These are phyloP conservation scores for Leucocoprinus leucothites DNA, from an alignment of 768 basidiomycete genomes.

Conservation along the genomic window DNA sequence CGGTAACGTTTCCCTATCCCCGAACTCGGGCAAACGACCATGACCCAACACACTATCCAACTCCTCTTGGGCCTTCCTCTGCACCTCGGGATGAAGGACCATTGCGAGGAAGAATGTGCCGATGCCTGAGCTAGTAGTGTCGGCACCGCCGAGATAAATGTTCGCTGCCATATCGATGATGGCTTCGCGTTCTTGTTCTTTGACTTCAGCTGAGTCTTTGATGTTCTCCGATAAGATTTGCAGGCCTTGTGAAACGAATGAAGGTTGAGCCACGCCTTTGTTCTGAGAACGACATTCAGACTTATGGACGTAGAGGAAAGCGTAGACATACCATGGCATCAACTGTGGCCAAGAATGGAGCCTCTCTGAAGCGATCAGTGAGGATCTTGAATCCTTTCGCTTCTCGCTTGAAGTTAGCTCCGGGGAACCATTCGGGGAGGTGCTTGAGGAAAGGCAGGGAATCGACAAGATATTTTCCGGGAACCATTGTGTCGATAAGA, in stretches of 20 bases:
- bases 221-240: background rate
- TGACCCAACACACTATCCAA: background rate
- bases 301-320: slow-evolving; percentile 1
- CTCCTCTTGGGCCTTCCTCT: slow-evolving; percentile 9
- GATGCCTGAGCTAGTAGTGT: slow-evolving; percentile 14
- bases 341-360: background rate
- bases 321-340: slow-evolving; percentile 5
- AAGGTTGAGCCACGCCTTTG: background rate
- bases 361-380: background rate
- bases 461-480: slow-evolving; percentile 3
- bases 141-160: slow-evolving; percentile 11
- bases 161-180: slow-evolving; percentile 2
- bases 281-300: too few species aligned
- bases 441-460: slow-evolving; percentile 11
- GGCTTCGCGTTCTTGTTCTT: slow-evolving; percentile 8
- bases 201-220: background rate
- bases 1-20: slow-evolving; percentile 12
- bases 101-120: slow-evolving; percentile 15
- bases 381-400: background rate
- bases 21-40: slow-evolving; percentile 13
- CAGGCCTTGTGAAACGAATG: background rate
- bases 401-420: slow-evolving; percentile 12
- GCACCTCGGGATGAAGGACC: slow-evolving; percentile 12
- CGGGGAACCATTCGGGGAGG: slow-evolving; percentile 16
- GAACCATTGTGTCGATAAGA: background rate